Evolutionary conservation across 768 basidiomycete species (phyloP).

Genomic region (Hygrocybe punicea): DNA sequence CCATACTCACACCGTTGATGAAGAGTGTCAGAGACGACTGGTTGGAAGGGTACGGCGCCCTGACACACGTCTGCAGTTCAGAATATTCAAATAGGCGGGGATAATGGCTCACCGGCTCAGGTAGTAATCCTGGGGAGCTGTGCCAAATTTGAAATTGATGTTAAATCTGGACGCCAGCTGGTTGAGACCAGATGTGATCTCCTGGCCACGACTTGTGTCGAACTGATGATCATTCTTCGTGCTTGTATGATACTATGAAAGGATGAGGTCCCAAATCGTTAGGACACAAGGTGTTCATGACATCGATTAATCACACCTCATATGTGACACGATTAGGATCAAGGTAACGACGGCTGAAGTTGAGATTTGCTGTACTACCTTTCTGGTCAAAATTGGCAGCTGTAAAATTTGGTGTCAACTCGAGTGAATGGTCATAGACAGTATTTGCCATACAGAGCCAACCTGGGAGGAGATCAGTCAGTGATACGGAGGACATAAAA

Average conservation of each 20-base stretch:
- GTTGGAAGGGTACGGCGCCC: slow-evolving; percentile 60
- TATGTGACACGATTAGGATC: slow-evolving; percentile 78
- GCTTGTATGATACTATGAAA: slow-evolving; percentile 62
- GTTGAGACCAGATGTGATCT: slow-evolving; percentile 55
- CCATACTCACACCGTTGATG: slow-evolving; percentile 40
- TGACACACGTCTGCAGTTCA: slow-evolving; percentile 23
- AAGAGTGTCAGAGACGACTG: slow-evolving; percentile 59
- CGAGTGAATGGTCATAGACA: not conserved
- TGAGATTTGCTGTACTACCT: slow-evolving; percentile 47
- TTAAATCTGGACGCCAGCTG: slow-evolving; percentile 57
- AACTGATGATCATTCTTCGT: slow-evolving; percentile 47
- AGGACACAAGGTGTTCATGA: slow-evolving; percentile 2
- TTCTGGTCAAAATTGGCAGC: slow-evolving; percentile 48
- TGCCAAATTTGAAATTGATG: slow-evolving; percentile 61
- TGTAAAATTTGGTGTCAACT: slow-evolving; percentile 16
- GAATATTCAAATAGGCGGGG: not conserved
- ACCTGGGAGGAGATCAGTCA: slow-evolving; percentile 27
- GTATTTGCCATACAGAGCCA: slow-evolving; percentile 56
- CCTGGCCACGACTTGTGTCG: slow-evolving; percentile 53
- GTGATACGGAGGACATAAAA: not conserved
- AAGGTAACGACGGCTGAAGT: slow-evolving; percentile 69
- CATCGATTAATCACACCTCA: slow-evolving; percentile 41
- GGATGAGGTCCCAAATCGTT: not conserved
- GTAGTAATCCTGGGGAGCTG: slow-evolving; percentile 73
- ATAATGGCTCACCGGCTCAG: slow-evolving; percentile 47